phyloP scores from a whole-genome alignment of 257 asterid species.

The Rhazya stricta region DNA sequence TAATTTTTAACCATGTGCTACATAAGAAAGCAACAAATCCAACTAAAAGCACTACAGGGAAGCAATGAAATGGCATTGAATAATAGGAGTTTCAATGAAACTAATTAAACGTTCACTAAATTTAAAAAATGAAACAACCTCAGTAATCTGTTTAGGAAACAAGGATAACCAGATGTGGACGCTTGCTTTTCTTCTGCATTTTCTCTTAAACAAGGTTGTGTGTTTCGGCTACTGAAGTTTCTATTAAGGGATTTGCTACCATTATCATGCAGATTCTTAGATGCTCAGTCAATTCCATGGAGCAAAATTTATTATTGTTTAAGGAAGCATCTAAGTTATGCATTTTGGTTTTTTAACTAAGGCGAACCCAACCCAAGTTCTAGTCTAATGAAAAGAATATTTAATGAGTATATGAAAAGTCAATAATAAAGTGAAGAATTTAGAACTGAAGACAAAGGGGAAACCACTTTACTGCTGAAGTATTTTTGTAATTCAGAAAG shows the following conservation, averaged over 20 bases:
- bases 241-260: too few species aligned
- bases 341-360: background rate
- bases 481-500: too few species aligned
- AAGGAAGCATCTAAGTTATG: background rate
- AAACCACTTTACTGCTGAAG: too few species aligned
- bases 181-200: background rate
- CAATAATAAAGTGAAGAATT: too few species aligned
- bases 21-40: background rate
- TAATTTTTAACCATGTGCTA: background rate
- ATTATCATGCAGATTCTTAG: background rate
- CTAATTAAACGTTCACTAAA: too few species aligned
- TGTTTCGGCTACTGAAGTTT: background rate
- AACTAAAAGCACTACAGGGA: background rate
- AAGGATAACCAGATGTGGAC: background rate
- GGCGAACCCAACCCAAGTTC: too few species aligned
- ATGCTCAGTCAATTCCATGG: background rate
- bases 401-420: too few species aligned
- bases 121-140: background rate
- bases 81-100: too few species aligned
- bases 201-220: background rate
- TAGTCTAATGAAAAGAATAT: too few species aligned
- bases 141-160: background rate
- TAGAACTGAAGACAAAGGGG: too few species aligned
- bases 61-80: background rate
- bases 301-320: too few species aligned